These are phyloP conservation scores for Fusarium cicatricum DNA, from an alignment of 2,329 filamentous ascomycete species.

Conservation along the genomic window DNA sequence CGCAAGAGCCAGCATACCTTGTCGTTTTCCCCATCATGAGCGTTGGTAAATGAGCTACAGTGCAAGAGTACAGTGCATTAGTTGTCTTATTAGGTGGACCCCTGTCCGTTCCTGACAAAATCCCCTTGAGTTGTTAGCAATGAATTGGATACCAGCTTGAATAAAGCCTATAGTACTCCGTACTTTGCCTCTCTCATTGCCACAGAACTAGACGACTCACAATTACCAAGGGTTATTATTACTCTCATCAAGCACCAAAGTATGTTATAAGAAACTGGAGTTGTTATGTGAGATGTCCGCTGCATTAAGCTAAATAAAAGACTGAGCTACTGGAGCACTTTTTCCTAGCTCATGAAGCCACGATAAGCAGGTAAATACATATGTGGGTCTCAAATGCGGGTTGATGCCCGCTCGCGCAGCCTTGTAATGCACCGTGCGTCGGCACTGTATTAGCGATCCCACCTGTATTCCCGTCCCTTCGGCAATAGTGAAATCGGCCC, in stretches of 20 bases:
- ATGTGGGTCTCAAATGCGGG: slow-evolving; percentile 19
- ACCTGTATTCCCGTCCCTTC: slow-evolving; percentile 1
- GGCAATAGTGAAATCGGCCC: slow-evolving; percentile 2
- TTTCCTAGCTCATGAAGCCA: background rate
- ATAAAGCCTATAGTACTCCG: slow-evolving; percentile 2
- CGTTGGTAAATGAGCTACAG: slow-evolving; percentile 11
- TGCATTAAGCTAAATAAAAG: background rate
- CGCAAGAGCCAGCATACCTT: slow-evolving; percentile 23
- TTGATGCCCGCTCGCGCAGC: slow-evolving; percentile 29
- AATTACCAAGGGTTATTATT: background rate
- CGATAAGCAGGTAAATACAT: background rate
- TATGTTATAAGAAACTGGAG: background rate
- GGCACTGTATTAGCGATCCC: slow-evolving; percentile 17
- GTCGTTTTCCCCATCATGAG: slow-evolving; percentile 25
- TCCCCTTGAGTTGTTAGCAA: slow-evolving; percentile 17
- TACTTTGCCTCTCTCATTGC: background rate
- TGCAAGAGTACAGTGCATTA: background rate
- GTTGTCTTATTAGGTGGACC: slow-evolving; percentile 1
- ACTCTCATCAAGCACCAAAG: background rate
- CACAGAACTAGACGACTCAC: no score
- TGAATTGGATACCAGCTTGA: background rate
- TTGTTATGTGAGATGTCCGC: background rate
- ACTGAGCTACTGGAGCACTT: background rate
- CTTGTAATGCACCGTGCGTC: slow-evolving; percentile 27
- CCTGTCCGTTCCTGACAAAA: slow-evolving; percentile 13